phyloP scores from a whole-genome alignment of 2,329 filamentous ascomycete genomes.

The Aspergillus piperis region DNA sequence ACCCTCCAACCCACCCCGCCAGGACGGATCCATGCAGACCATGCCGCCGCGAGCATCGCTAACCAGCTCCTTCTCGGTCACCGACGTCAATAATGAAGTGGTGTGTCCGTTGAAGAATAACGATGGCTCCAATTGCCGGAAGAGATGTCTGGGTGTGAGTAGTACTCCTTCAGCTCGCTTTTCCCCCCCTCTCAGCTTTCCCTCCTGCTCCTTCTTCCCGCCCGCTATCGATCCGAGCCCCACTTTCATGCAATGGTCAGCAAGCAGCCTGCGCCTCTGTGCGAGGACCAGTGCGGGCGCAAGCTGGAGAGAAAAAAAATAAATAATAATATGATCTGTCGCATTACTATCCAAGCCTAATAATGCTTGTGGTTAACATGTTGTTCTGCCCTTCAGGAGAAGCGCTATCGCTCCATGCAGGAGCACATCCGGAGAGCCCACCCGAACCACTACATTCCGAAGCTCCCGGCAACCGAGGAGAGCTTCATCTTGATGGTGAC shows the following conservation, averaged over 20 bases:
- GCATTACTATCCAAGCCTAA: neutral
- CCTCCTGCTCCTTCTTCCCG: conserved; percentile 4
- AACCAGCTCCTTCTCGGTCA: conserved; percentile 87
- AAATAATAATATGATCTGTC: neutral
- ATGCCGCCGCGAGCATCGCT: conserved; percentile 90
- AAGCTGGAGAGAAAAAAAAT: neutral
- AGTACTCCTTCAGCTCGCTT: conserved; percentile 17
- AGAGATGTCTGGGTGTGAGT: conserved; percentile 97
- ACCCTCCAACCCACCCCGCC: conserved; percentile 19
- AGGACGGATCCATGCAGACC: conserved; percentile 50
- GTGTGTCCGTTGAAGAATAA: conserved; percentile 94
- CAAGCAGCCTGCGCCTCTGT: conserved; percentile 7
- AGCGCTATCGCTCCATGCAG: conserved; percentile 97
- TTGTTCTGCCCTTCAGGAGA: conserved; percentile 63
- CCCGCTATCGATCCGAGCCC: conserved; percentile 12
- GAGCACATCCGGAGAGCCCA: conserved; percentile 98
- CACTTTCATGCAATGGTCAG: conserved; percentile 16
- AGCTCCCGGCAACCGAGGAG: conserved; percentile 96
- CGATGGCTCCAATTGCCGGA: conserved; percentile 94
- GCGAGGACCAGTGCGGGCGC: too few species aligned
- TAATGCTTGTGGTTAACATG: conserved; percentile 11
- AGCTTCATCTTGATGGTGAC: conserved; percentile 97
- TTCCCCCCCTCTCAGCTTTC: conserved; percentile 8
- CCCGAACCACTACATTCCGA: conserved; percentile 94
- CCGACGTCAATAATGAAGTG: conserved; percentile 91